Percentiles rank a stretch among this genome's conserved stretches.
These are phyloP conservation scores for Leucoagaricus sp. DNA, from an alignment of 1,284 basidiomycete genomes.

Conservation along the genomic window DNA sequence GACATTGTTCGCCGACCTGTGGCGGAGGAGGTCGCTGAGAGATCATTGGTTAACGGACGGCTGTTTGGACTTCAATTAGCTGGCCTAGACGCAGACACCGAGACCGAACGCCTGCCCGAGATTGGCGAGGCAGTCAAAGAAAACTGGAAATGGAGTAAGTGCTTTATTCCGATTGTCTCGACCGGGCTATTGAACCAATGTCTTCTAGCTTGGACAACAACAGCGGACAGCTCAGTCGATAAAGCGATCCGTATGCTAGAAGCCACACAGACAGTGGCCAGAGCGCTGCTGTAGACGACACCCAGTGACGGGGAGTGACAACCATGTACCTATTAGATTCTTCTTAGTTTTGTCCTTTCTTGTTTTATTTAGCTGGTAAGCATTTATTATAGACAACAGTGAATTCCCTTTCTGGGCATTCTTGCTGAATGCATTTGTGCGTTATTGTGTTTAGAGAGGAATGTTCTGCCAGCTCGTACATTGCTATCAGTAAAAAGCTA, in stretches of 20 bases:
- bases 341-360: not conserved
- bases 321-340: not conserved
- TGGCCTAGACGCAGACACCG: slow-evolving; percentile 20
- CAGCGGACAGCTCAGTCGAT: slow-evolving; percentile 4
- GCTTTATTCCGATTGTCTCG: not conserved
- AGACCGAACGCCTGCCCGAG: slow-evolving; percentile 24
- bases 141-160: slow-evolving; percentile 33
- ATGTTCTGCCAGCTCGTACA: no score
- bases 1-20: slow-evolving; percentile 38
- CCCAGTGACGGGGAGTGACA: not conserved
- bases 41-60: slow-evolving; percentile 27
- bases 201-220: slow-evolving; percentile 13
- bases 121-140: slow-evolving; percentile 28
- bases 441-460: no score
- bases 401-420: no score
- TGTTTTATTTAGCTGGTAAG: not conserved
- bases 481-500: no score
- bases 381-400: no score
- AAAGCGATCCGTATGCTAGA: slow-evolving; percentile 10
- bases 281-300: slow-evolving; percentile 2
- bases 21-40: slow-evolving; percentile 28
- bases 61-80: slow-evolving; percentile 26
- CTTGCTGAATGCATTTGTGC: not conserved
- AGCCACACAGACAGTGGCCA: not conserved
- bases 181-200: not conserved